phyloP scores from a whole-genome alignment of 148 eudicot species.

The Diospyros kaki region DNA sequence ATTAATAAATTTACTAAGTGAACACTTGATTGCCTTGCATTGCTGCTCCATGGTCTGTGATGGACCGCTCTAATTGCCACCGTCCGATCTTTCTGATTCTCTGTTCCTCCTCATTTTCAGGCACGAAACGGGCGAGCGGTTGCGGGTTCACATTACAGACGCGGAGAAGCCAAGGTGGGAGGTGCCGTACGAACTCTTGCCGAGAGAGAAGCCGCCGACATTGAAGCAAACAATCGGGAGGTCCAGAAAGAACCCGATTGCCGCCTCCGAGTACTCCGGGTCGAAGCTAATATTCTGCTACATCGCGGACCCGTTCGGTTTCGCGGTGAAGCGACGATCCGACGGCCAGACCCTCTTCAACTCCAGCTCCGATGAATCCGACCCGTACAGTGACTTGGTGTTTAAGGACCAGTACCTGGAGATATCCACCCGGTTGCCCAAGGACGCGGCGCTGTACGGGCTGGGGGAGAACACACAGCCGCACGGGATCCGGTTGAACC shows the following conservation, averaged over 20 bases:
- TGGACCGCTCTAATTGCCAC: not conserved
- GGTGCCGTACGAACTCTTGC: conserved; percentile 79
- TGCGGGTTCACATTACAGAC: conserved; percentile 83
- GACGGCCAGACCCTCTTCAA: conserved; percentile 74
- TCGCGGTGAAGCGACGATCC: conserved; percentile 67
- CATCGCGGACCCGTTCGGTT: conserved; percentile 66
- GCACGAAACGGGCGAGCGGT: conserved; percentile 74
- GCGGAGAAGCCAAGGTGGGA: conserved; percentile 87
- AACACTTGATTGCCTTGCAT: not conserved
- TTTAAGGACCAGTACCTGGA: conserved; percentile 92
- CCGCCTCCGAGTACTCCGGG: conserved; percentile 37
- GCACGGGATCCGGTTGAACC: conserved; percentile 73
- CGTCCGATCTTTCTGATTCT: not conserved
- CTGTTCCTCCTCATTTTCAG: conserved; percentile 30
- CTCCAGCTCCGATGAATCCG: conserved; percentile 36
- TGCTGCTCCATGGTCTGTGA: not conserved
- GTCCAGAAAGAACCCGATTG: conserved; percentile 44
- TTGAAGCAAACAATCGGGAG: conserved; percentile 31
- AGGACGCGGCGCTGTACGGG: conserved; percentile 75
- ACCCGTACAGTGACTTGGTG: conserved; percentile 50
- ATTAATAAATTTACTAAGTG: no score
- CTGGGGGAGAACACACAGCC: conserved; percentile 89
- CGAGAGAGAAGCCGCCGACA: conserved; percentile 61
- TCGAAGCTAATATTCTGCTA: conserved; percentile 57
- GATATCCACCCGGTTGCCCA: conserved; percentile 66